A percentile compares a stretch with the other conserved stretches of the same genome.
These are phyloP conservation scores for Pleurotus eryngii DNA, from an alignment of 768 basidiomycete species.

Conservation along the genomic window DNA sequence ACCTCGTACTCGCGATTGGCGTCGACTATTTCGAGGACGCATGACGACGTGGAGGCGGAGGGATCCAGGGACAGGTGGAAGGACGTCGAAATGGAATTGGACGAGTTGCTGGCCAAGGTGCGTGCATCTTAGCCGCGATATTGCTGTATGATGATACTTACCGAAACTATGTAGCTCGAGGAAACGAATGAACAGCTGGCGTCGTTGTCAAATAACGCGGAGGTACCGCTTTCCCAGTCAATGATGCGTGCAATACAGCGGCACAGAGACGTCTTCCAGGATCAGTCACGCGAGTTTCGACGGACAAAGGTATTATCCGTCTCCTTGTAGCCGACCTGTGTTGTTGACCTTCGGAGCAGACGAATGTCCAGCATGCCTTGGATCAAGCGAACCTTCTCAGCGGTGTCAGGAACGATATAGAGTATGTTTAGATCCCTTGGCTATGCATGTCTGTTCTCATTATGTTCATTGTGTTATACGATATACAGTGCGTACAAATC, in stretches of 20 bases:
- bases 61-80: constrained; percentile 72
- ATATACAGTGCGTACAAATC: constrained; percentile 80
- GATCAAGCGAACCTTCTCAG: constrained; percentile 85
- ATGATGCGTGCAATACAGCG: constrained; percentile 88
- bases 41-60: constrained; percentile 64
- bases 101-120: constrained; percentile 38
- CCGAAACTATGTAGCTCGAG: constrained; percentile 53
- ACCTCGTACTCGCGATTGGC: constrained; percentile 89
- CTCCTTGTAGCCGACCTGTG: neutral
- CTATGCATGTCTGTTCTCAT: neutral
- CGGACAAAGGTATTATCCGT: constrained; percentile 69
- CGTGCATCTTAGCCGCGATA: neutral
- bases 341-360: constrained; percentile 32
- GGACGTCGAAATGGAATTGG: constrained; percentile 83
- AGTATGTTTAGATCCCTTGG: constrained; percentile 46
- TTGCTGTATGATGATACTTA: constrained; percentile 9
- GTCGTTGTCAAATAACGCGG: constrained; percentile 61
- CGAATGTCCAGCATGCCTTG: constrained; percentile 77
- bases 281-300: constrained; percentile 79
- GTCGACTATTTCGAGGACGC: constrained; percentile 52
- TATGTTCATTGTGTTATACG: neutral
- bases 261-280: constrained; percentile 86
- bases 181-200: constrained; percentile 84
- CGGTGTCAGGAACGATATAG: constrained; percentile 94
- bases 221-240: constrained; percentile 66